Conservation (phyloP, 2,329 filamentous ascomycete genomes). For the Cladophialophora psammophila region DNA sequence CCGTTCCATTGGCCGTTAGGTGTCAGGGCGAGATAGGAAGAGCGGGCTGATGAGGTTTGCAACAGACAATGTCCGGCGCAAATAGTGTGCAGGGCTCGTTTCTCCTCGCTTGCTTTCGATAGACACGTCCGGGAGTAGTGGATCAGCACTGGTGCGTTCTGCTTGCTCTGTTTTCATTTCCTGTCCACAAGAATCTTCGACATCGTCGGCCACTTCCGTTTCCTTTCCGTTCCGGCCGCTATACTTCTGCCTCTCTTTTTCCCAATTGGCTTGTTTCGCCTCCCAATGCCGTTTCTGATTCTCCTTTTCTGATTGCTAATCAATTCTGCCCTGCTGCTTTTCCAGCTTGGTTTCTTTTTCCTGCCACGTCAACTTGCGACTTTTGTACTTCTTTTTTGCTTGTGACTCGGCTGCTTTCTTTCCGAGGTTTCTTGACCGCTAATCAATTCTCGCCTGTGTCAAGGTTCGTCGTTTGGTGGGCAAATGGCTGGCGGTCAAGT, state of each 20-base stretch:
- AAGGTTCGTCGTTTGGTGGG: constrained; percentile 38
- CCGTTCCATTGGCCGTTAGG: neutral
- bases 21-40: constrained; percentile 5
- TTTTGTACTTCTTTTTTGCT: neutral
- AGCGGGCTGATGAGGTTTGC: constrained; percentile 8
- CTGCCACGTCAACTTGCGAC: neutral
- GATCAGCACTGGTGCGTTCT: neutral
- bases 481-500: constrained; percentile 57
- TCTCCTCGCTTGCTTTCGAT: constrained; percentile 3
- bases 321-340: constrained; percentile 1
- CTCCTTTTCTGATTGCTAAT: constrained; percentile 18
- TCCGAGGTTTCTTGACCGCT: constrained; percentile 4
- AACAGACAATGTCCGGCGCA: neutral
- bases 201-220: neutral
- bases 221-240: neutral
- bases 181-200: neutral
- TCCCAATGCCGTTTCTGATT: constrained; percentile 9
- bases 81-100: neutral
- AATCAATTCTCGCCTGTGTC: constrained; percentile 41
- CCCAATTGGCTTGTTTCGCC: constrained; percentile 3
- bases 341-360: constrained; percentile 1
- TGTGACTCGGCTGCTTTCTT: neutral
- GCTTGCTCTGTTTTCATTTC: neutral
- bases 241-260: neutral
- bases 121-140: neutral